Percentiles rank a stretch among this genome's conserved stretches.
Evolutionary conservation across 2,329 filamentous ascomycete genomes (phyloP).

Genomic region (Cladosporium sp.): DNA sequence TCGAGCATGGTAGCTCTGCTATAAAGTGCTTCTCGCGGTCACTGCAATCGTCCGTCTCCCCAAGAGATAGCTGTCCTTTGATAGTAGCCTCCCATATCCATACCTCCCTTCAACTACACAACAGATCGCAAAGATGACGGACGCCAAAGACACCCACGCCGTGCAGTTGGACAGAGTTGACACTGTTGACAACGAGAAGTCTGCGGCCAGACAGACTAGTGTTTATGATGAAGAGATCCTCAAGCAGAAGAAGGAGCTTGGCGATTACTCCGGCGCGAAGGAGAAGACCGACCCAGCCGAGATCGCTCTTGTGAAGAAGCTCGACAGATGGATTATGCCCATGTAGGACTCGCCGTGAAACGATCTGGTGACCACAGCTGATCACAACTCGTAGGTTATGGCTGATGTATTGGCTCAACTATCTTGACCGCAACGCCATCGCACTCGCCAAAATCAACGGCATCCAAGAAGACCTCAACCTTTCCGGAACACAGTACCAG

Average conservation of each 20-base stretch:
- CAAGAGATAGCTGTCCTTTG: constrained; percentile 1
- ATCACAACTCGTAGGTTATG: not conserved
- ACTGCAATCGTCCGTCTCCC: not conserved
- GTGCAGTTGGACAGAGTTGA: constrained; percentile 3
- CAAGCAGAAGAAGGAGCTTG: constrained; percentile 6
- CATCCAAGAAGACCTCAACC: constrained; percentile 42
- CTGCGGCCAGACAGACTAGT: constrained; percentile 3
- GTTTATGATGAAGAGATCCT: constrained; percentile 11
- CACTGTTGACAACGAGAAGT: constrained; percentile 2
- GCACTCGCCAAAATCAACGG: constrained; percentile 32
- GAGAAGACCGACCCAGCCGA: constrained; percentile 29
- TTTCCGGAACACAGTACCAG: constrained; percentile 43
- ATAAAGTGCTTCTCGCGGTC: constrained; percentile 5
- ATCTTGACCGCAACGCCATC: constrained; percentile 19
- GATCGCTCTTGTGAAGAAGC: constrained; percentile 28
- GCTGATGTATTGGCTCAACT: constrained; percentile 20
- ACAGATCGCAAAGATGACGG: not conserved
- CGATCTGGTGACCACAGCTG: not conserved
- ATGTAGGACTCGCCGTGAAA: constrained; percentile 15
- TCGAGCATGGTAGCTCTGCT: not conserved
- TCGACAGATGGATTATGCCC: constrained; percentile 28
- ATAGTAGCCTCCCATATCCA: not conserved
- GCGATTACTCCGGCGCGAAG: constrained; percentile 30
- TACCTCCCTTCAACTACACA: not conserved
- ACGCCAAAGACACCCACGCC: not conserved